Base-by-base conservation (phyloP, 371 early-diverging fungal genomes). In the Fennellomyces sp. region DNA sequence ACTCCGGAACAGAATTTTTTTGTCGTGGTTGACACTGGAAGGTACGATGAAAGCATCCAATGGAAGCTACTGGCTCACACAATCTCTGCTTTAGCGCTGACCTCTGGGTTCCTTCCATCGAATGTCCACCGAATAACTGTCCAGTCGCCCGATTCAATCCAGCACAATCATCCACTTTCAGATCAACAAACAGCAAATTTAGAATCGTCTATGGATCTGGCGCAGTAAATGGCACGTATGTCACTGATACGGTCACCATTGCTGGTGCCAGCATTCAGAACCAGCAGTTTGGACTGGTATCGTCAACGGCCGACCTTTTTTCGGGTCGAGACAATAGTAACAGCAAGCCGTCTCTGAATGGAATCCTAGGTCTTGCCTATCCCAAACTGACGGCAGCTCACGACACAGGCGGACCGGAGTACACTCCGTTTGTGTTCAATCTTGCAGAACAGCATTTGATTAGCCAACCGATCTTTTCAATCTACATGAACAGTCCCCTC, bases 361-460 rank as follows among this genome's bases (percentile, higher is more conserved):
- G 81, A 39, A 81, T 81, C 38, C 60, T 78, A 2, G 81, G 81
- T 5, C 42, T 81, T 8, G 81, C 73, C 3, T 78, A 65, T 56
- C 79, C 76, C 21, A 45, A 49, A 42, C 41, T 78, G 29, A 75
- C 79, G 4, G 75, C 73, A 13, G 60, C 62, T 8, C 64, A 67
- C 33, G 65, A 30, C 31, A 38, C 56, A 2, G 69, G 61, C 42
- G 60, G 62, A 25, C 26, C 60, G 0, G 35, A 61, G 0, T 78
- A 78, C 49, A 73, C 70, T 28, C 79, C 79, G 13, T 66, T 75
- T 48, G 69, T 78, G 2, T 78, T 78, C 45, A 75, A 75, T 30
- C 26, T 78, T 6, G 70, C 63, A 2, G 52, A 62, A 6, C 68
- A 75, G 58, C 66, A 73, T 10, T 33, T 73, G 19, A 75, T 78